Conservation (phyloP, 2,329 filamentous ascomycete genomes). For the Fusarium beomiforme region DNA sequence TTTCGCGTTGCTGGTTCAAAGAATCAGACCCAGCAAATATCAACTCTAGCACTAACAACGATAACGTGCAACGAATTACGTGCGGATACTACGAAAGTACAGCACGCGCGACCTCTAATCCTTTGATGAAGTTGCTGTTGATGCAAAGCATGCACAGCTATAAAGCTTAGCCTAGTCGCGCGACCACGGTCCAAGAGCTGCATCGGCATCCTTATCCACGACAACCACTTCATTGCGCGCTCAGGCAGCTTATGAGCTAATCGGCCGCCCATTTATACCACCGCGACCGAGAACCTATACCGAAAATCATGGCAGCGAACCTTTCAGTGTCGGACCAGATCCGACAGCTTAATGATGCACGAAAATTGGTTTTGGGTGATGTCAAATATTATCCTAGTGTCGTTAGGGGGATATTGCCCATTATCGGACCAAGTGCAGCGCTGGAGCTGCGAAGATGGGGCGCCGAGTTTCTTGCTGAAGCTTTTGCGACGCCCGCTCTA, state of each 20-base stretch:
- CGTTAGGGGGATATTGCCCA: conserved; percentile 90
- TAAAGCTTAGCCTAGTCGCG: conserved; percentile 47
- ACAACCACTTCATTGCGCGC: conserved; percentile 16
- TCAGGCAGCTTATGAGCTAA: conserved; percentile 18
- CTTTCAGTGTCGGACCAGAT: conserved; percentile 79
- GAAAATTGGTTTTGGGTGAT: conserved; percentile 88
- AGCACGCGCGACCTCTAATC: conserved; percentile 5
- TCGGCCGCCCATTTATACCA: not conserved
- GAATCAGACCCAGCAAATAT: conserved; percentile 17
- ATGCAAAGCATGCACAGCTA: conserved; percentile 45
- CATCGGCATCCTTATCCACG: conserved; percentile 32
- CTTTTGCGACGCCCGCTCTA: conserved; percentile 91
- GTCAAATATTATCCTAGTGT: conserved; percentile 91
- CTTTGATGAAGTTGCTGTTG: conserved; percentile 27
- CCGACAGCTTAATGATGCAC: conserved; percentile 87
- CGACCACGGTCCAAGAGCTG: conserved; percentile 40
- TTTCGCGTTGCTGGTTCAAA: conserved; percentile 42
- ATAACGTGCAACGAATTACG: not conserved
- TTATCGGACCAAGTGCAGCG: conserved; percentile 78
- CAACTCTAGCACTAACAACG: conserved; percentile 16
- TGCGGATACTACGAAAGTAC: conserved; percentile 1
- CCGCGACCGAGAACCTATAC: conserved; percentile 13
- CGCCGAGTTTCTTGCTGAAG: conserved; percentile 93
- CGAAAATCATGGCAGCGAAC: conserved; percentile 59
- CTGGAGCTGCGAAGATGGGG: conserved; percentile 94